These are phyloP conservation scores for Sclerotinia nivalis DNA, from an alignment of 2,329 filamentous ascomycete species.

Conservation along the genomic window DNA sequence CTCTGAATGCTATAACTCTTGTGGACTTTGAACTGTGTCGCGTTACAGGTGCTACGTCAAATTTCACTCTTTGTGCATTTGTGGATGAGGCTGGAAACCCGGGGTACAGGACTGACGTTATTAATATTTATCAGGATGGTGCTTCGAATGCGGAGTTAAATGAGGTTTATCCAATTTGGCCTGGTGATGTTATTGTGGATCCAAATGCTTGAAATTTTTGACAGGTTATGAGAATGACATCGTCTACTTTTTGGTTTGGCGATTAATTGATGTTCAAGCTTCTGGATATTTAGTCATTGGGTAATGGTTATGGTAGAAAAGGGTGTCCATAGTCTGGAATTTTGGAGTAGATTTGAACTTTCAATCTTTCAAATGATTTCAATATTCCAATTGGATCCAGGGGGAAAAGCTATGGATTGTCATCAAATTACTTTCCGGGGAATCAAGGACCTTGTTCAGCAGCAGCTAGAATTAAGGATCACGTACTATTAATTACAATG, in stretches of 20 bases:
- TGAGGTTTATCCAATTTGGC: conserved; percentile 14
- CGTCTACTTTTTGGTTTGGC: not conserved
- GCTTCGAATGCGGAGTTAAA: not conserved
- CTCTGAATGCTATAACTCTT: not conserved
- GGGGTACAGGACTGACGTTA: not conserved
- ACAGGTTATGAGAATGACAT: not conserved
- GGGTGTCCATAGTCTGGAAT: too few species aligned
- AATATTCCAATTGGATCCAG: too few species aligned
- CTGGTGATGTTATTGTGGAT: not conserved
- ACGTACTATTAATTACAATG: too few species aligned
- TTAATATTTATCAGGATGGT: not conserved
- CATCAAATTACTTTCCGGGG: too few species aligned
- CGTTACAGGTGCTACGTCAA: not conserved
- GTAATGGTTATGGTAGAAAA: not conserved
- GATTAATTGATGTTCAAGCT: not conserved
- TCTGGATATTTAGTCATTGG: not conserved
- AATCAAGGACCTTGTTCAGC: too few species aligned
- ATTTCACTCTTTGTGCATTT: conserved; percentile 15
- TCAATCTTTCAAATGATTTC: too few species aligned
- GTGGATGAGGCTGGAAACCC: not conserved
- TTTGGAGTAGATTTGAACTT: too few species aligned
- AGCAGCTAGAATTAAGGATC: too few species aligned
- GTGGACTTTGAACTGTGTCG: not conserved
- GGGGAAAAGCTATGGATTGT: too few species aligned
- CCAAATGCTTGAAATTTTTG: not conserved